Base-by-base conservation (phyloP, 2,329 filamentous ascomycete genomes). In the Venturia oleaginea region DNA sequence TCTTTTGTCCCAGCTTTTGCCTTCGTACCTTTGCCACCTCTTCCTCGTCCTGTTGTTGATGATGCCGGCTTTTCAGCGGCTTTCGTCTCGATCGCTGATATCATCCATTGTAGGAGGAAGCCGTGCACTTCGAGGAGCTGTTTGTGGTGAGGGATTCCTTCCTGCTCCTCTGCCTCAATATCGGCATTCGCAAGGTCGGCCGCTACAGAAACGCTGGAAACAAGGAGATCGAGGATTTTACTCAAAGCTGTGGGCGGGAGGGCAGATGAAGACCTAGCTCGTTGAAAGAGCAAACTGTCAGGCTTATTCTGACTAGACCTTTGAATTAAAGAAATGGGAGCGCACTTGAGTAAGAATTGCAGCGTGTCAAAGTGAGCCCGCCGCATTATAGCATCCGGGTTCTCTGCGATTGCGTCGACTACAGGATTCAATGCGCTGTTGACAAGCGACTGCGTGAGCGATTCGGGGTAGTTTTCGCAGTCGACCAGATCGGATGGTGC, bases 331-430 rank as follows among this genome's bases (percentile, higher is more conserved):
- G 72, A 74, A 73, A 79, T 82, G 77, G 84, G 83, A 72, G 85
- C 91, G 81, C 86, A 97, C 93, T 99, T 99, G 79, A 99, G 83
- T 66, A 99, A 81, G 73, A 96, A 96, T 76, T 97, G 93, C 70
- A 99, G 77, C 67, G 92, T 96, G 79, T 99, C 93, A 79, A 97
- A 92, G 68, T 88, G 84, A 62, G 86, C 84, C 71, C 86, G 84
- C 76, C 87, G 88, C 67, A 86, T 87, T 69, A 99, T 88, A 66
- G 90, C 89, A 76, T 97, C 93, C 61, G 94, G 92, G 73, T 88
- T 96, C 73, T 95, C 92, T 64, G 92, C 92, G 34, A 99, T 86
- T 37, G 91, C 88, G 75, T 97, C 94, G 67, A 97, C 86, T 67
- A 99, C 96, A 30, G 90, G 88, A 73, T 99, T 95, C 67, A 99